phyloP scores from a whole-genome alignment of 768 basidiomycete species.

The Boletus pseudo-olivaceus region DNA sequence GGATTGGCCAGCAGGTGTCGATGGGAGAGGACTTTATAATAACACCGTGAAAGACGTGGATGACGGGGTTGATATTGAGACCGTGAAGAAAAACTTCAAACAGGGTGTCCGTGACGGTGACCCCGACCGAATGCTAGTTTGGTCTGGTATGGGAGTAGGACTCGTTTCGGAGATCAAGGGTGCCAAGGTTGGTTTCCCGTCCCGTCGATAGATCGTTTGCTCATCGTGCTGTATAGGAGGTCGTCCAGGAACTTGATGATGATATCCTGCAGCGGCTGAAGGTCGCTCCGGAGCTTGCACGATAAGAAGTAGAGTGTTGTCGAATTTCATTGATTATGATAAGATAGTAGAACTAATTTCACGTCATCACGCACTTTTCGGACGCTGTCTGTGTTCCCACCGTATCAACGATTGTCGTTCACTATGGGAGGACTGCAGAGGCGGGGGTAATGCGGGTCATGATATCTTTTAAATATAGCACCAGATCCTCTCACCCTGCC shows the following conservation, averaged over 20 bases:
- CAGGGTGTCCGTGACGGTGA: constrained; percentile 46
- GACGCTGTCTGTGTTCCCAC: constrained; percentile 12
- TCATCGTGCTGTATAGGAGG: constrained; percentile 39
- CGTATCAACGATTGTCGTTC: constrained; percentile 10
- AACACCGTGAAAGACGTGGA: constrained; percentile 57
- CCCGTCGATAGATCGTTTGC: background rate
- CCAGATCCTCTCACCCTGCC: constrained; percentile 1
- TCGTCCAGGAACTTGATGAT: constrained; percentile 49
- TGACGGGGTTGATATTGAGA: constrained; percentile 41
- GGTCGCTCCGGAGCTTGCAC: constrained; percentile 22
- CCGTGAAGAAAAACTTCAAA: constrained; percentile 42
- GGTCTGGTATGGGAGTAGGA: constrained; percentile 68
- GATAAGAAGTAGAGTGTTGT: constrained; percentile 16
- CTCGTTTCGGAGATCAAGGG: constrained; percentile 46
- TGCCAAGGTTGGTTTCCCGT: constrained; percentile 34
- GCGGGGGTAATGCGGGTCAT: constrained; percentile 8
- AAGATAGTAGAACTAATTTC: constrained; percentile 6
- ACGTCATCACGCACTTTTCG: constrained; percentile 3
- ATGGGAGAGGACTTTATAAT: constrained; percentile 50
- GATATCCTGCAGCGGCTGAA: constrained; percentile 41
- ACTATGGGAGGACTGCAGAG: constrained; percentile 3
- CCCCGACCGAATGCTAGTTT: constrained; percentile 51
- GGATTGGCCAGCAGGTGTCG: constrained; percentile 58
- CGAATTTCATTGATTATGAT: constrained; percentile 23
- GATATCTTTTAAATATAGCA: constrained; percentile 7